Percentiles rank a stretch among this genome's conserved stretches.
Evolutionary conservation across 2,329 filamentous ascomycete species (phyloP).

Genomic region (Plenodomus biglobosus): DNA sequence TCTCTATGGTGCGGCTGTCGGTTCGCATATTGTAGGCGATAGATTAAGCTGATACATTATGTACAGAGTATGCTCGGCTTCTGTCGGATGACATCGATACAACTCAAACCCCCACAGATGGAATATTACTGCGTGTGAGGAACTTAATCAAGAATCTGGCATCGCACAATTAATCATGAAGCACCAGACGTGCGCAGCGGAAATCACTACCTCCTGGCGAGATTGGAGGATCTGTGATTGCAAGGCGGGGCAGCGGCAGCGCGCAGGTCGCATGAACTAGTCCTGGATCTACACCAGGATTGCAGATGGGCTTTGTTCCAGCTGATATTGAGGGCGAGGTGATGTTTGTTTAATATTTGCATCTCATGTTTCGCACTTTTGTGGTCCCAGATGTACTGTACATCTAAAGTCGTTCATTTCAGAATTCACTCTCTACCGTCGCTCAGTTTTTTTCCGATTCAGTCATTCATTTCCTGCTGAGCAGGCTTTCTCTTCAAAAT

Average conservation of each 20-base stretch:
- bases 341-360: background rate
- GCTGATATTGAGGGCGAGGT: background rate
- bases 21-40: slow-evolving; percentile 4
- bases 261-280: background rate
- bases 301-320: background rate
- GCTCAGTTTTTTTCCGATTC: slow-evolving; percentile 8
- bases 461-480: slow-evolving; percentile 25
- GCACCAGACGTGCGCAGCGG: background rate
- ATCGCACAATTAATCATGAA: background rate
- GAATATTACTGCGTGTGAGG: background rate
- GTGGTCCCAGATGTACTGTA: background rate
- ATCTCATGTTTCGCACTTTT: background rate
- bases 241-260: background rate
- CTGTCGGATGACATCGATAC: background rate
- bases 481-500: slow-evolving; percentile 27
- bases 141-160: background rate
- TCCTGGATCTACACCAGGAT: background rate
- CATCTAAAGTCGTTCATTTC: background rate
- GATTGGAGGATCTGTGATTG: background rate
- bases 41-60: slow-evolving; percentile 2
- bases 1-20: background rate
- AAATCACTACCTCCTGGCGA: background rate
- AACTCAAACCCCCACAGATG: background rate
- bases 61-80: background rate
- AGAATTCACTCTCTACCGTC: slow-evolving; percentile 7